These are phyloP conservation scores for Lentinula raphanica DNA, from an alignment of 768 basidiomycete species.

Conservation along the genomic window DNA sequence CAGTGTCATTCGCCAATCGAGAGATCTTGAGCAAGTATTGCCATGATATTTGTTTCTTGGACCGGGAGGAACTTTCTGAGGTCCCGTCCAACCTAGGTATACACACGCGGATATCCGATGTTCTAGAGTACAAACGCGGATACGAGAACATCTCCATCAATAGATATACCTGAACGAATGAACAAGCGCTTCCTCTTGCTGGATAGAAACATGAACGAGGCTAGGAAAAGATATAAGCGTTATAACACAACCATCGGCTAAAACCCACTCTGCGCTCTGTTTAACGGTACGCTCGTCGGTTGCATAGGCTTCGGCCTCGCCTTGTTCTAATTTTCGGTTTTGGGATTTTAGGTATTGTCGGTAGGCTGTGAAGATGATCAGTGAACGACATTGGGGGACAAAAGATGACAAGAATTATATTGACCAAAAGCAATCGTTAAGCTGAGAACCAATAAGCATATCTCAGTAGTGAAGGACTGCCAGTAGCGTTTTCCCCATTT, in stretches of 20 bases:
- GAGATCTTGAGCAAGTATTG: not conserved
- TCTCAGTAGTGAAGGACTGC: constrained; percentile 16
- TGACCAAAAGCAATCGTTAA: constrained; percentile 15
- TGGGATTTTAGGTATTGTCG: constrained; percentile 10
- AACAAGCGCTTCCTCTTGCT: constrained; percentile 8
- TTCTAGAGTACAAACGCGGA: not conserved
- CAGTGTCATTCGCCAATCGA: too few relatives aligned
- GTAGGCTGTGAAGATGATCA: not conserved
- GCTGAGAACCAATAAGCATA: constrained; percentile 12
- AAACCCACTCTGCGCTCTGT: constrained; percentile 11
- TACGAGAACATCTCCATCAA: not conserved
- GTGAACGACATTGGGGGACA: not conserved
- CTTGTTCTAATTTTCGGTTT: constrained; percentile 13
- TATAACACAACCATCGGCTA: not conserved
- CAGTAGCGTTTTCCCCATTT: constrained; percentile 17
- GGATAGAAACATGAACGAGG: constrained; percentile 6
- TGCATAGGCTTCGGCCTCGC: constrained; percentile 10
- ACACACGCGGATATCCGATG: not conserved
- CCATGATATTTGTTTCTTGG: not conserved
- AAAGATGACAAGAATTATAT: not conserved
- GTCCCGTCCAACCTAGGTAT: not conserved
- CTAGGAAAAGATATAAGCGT: not conserved
- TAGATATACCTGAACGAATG: constrained; percentile 4
- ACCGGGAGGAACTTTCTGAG: not conserved
- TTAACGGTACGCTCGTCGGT: constrained; percentile 5